Conservation (phyloP, 257 asterid species). For the Oldenlandia corymbosa region DNA sequence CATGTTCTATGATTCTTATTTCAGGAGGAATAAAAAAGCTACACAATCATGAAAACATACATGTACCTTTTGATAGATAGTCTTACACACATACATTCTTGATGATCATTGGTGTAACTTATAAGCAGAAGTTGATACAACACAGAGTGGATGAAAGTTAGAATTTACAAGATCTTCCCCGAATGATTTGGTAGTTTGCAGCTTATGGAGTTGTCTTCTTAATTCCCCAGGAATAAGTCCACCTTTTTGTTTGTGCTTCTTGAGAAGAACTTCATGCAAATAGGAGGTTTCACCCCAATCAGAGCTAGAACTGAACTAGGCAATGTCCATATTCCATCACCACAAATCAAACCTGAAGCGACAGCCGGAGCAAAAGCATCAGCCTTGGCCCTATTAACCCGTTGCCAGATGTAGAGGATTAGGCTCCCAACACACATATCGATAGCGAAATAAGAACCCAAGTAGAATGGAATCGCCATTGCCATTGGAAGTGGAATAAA, state of each 20-base stretch:
- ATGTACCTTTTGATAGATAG: no score
- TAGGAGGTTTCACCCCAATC: constrained; percentile 54
- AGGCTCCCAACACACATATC: constrained; percentile 71
- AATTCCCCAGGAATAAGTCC: constrained; percentile 21
- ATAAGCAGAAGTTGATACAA: no score
- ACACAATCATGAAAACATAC: no score
- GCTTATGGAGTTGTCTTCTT: no score
- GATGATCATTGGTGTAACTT: no score
- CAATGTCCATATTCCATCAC: constrained; percentile 62
- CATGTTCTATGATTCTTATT: no score
- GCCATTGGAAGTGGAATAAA: constrained; percentile 71
- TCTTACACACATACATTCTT: no score
- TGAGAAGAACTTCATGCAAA: constrained; percentile 66
- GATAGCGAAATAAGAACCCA: constrained; percentile 52
- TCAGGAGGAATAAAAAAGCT: no score
- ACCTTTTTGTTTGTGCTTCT: constrained; percentile 34
- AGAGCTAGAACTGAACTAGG: constrained; percentile 49
- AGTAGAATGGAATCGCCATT: constrained; percentile 65
- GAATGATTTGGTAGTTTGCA: no score
- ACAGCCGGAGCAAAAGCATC: constrained; percentile 61
- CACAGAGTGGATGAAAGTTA: no score
- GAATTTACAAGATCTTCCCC: no score
- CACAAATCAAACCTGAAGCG: constrained; percentile 63
- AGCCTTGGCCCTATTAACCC: constrained; percentile 40
- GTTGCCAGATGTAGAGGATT: constrained; percentile 54